Evolutionary conservation across 1,284 basidiomycete species (phyloP).

Genomic region (Sparassis latifolia): DNA sequence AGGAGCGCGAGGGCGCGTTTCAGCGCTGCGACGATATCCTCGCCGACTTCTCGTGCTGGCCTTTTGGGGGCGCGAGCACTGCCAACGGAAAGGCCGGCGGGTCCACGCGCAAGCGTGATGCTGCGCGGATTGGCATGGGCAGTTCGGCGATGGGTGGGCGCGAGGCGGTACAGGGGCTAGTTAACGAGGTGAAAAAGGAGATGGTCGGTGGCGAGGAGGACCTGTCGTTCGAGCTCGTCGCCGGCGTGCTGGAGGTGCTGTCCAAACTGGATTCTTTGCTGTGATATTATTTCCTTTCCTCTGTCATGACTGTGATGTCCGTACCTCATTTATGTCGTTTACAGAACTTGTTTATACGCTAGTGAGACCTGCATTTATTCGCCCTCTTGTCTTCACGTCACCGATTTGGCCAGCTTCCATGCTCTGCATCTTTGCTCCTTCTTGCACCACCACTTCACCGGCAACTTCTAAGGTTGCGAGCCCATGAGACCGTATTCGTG

Average conservation of each 20-base stretch:
- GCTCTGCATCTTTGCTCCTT: too few species aligned
- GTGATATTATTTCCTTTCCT: conserved; percentile 14
- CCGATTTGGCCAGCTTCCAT: too few species aligned
- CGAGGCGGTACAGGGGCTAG: conserved; percentile 76
- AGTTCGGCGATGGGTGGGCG: conserved; percentile 42
- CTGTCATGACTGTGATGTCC: too few species aligned
- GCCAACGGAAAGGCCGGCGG: conserved; percentile 20
- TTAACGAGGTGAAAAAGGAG: conserved; percentile 77
- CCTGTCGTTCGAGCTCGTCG: conserved; percentile 81
- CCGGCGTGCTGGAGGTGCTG: conserved; percentile 87
- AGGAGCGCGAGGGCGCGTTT: conserved; percentile 88
- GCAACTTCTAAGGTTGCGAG: too few species aligned
- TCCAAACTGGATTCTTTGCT: conserved; percentile 82
- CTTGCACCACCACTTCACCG: too few species aligned
- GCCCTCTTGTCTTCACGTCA: too few species aligned
- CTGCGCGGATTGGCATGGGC: conserved; percentile 48
- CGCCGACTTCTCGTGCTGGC: conserved; percentile 86
- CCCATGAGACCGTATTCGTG: too few species aligned
- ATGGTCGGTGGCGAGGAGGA: conserved; percentile 55
- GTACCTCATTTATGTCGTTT: too few species aligned
- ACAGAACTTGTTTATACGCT: too few species aligned
- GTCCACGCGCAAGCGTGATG: conserved; percentile 33
- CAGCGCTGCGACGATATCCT: conserved; percentile 88
- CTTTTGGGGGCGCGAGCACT: conserved; percentile 56
- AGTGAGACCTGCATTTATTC: too few species aligned